Evolutionary conservation across 208 protist genomes (phyloP).

Genomic region (Endotrypanum monterogeii): DNA sequence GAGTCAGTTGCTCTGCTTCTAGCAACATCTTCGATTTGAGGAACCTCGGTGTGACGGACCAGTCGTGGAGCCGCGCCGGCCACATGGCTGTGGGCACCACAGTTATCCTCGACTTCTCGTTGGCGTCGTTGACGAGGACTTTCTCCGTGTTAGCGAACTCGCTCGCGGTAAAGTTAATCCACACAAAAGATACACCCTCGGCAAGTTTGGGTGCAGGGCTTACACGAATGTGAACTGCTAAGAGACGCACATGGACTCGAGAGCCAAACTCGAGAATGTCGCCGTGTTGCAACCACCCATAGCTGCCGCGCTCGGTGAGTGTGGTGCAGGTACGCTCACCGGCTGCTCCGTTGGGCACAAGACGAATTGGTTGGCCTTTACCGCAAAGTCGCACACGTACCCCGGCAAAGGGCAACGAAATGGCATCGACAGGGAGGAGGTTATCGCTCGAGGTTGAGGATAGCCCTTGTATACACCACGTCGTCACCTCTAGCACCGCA

Average conservation of each 20-base stretch:
- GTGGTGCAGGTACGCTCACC: background rate
- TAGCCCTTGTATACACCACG: constrained; percentile 34
- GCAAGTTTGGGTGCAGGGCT: background rate
- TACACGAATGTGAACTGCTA: constrained; percentile 20
- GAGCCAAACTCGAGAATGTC: constrained; percentile 27
- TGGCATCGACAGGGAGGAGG: constrained; percentile 13
- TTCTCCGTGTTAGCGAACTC: background rate
- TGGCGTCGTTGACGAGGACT: background rate
- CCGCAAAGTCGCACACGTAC: constrained; percentile 29
- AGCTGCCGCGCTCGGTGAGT: constrained; percentile 2
- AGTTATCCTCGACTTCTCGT: background rate
- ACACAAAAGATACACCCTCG: constrained; percentile 21
- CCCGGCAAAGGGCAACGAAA: constrained; percentile 19
- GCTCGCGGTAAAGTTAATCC: constrained; percentile 3
- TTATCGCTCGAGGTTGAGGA: background rate
- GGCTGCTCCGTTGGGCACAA: background rate
- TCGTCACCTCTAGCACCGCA: constrained; percentile 24
- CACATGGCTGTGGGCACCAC: constrained; percentile 13
- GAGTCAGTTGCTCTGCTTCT: constrained; percentile 15
- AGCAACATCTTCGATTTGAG: constrained; percentile 30
- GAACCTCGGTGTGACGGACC: constrained; percentile 16
- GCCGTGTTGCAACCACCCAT: constrained; percentile 31
- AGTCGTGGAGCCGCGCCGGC: constrained; percentile 9
- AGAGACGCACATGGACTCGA: constrained; percentile 1
- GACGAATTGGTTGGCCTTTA: background rate